These are phyloP conservation scores for Luvunga scandens DNA, from an alignment of 345 rosid genomes.

Conservation along the genomic window DNA sequence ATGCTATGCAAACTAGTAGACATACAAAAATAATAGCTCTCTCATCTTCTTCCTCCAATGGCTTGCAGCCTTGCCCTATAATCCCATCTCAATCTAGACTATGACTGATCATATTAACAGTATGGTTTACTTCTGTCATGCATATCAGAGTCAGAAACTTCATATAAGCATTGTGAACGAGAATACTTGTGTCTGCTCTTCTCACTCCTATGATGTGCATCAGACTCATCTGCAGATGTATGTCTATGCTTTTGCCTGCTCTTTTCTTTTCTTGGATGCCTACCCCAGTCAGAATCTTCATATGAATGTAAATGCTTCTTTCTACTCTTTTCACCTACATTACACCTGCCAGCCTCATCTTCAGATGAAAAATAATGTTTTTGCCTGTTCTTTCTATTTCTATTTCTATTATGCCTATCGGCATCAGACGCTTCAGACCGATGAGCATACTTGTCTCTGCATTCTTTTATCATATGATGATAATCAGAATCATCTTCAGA, in stretches of 20 bases:
- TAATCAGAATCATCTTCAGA: slow-evolving; percentile 25
- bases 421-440: slow-evolving; percentile 26
- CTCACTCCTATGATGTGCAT: slow-evolving; percentile 14
- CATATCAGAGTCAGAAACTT: slow-evolving; percentile 11
- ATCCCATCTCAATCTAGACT: background rate
- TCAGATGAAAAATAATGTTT: slow-evolving; percentile 19
- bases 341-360: slow-evolving; percentile 17
- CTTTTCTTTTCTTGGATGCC: slow-evolving; percentile 16
- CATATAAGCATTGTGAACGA: slow-evolving; percentile 1
- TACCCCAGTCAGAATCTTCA: slow-evolving; percentile 19
- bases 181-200: slow-evolving; percentile 18
- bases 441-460: slow-evolving; percentile 23
- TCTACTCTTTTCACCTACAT: slow-evolving; percentile 14
- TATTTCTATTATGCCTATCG: slow-evolving; percentile 18
- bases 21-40: background rate
- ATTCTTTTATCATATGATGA: slow-evolving; percentile 15
- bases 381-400: slow-evolving; percentile 2
- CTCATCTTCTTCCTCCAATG: background rate
- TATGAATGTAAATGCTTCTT: slow-evolving; percentile 16
- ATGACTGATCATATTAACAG: background rate
- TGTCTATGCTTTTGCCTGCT: slow-evolving; percentile 17
- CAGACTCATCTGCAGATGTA: slow-evolving; percentile 16
- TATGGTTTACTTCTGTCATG: slow-evolving; percentile 16
- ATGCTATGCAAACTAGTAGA: background rate
- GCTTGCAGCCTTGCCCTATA: background rate